phyloP scores from a whole-genome alignment of 2,329 filamentous ascomycete genomes.

The Ramularia endophylla region DNA sequence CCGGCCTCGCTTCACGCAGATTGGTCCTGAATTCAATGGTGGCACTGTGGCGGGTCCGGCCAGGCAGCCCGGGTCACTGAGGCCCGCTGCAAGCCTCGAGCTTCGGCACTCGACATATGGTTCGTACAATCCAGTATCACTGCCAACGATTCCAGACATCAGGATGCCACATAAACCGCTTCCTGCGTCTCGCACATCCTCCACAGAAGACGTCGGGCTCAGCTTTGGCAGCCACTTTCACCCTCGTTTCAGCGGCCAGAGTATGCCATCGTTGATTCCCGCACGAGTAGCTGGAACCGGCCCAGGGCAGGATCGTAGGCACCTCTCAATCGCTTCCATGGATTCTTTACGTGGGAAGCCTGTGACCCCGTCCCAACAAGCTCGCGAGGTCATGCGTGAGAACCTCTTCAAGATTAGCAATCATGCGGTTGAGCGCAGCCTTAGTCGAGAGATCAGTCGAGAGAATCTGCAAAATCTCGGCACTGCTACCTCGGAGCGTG shows the following conservation, averaged over 20 bases:
- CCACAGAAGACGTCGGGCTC: no score
- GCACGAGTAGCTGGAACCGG: slow-evolving; percentile 1
- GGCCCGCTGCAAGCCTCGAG: no score
- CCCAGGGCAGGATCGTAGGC: not conserved
- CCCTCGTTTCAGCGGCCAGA: no score
- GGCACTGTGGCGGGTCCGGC: slow-evolving; percentile 1
- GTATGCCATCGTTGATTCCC: not conserved
- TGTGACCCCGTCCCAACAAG: slow-evolving; percentile 9
- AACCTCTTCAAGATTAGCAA: slow-evolving; percentile 26
- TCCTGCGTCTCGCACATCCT: no score
- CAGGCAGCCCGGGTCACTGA: not conserved
- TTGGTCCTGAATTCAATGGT: not conserved
- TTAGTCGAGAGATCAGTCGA: slow-evolving; percentile 24
- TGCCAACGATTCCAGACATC: no score
- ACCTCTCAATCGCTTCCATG: not conserved
- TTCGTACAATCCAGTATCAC: no score
- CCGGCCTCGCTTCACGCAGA: not conserved
- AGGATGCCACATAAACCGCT: no score
- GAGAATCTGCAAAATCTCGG: slow-evolving; percentile 13
- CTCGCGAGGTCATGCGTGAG: slow-evolving; percentile 21
- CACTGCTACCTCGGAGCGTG: no score
- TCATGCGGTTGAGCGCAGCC: slow-evolving; percentile 22
- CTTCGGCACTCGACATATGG: no score
- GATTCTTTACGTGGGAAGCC: slow-evolving; percentile 4
- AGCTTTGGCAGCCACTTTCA: no score